Evolutionary conservation across 805 yeast genomes (phyloP).

Genomic region (Candida xiaguanensis): DNA sequence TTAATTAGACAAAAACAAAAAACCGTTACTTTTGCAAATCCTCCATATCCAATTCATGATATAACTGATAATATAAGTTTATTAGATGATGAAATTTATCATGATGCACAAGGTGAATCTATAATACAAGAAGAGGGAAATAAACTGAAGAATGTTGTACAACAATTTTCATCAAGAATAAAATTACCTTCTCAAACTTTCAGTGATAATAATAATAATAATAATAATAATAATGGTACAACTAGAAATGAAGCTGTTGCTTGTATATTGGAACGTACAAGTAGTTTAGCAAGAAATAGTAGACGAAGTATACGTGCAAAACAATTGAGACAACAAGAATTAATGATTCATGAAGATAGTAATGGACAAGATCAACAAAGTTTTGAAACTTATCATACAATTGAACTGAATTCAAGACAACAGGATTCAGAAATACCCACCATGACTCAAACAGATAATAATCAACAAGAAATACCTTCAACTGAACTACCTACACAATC

Average conservation of each 20-base stretch:
- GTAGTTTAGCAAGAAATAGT: conserved; percentile 5
- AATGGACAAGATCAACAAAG: background rate
- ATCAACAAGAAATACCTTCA: too few relatives aligned
- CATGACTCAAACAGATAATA: background rate
- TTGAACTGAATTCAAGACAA: background rate
- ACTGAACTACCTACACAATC: too few relatives aligned
- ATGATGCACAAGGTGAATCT: background rate
- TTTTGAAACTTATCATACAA: background rate
- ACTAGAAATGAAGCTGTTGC: conserved; percentile 2
- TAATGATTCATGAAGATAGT: background rate
- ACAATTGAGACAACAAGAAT: background rate
- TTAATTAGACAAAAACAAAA: background rate
- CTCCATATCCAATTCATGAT: conserved; percentile 5
- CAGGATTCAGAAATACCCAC: background rate
- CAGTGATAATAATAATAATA: background rate
- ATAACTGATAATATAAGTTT: background rate
- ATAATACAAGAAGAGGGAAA: background rate
- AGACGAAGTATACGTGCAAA: background rate
- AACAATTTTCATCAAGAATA: background rate
- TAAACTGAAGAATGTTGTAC: background rate
- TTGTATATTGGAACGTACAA: conserved; percentile 7
- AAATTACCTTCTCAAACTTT: background rate
- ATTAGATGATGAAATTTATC: background rate
- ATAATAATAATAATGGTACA: background rate
- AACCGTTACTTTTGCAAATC: background rate